Base-by-base conservation (phyloP, 331 rosid genomes). In the Spiraea crenata region DNA sequence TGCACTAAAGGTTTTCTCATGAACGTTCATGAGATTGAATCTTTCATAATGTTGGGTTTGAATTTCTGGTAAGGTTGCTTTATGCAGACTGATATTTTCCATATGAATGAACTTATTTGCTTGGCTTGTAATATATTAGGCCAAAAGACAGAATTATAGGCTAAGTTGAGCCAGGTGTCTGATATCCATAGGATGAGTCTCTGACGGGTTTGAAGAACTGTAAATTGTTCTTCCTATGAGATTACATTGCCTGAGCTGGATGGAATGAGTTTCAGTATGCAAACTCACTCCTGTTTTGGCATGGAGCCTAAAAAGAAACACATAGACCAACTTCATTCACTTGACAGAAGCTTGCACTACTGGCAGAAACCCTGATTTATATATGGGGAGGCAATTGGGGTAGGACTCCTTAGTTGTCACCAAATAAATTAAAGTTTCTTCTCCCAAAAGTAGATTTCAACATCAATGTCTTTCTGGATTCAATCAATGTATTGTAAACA, bases 101-200 rank as follows among this genome's bases (percentile, higher is more conserved):
- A 45, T 45, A 9, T 45, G 49, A 45, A 45, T 9, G 31, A 25
- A 25, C 12, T 45, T 45, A 45, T 45, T 1, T 45, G 49, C 49
- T 45, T 9, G 49, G 14, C 31, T 25, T 39, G 12, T 11, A 39
- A 39, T 52, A 25, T 25, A 25, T 25, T 25, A 25, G 31, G 31
- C 31, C 31, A 25, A 25, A 25, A 25, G 31, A 25, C 31, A 25
- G 31, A 25, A 25, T 25, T 25, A 25, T 39, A 61, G 47, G 48
- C 65, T 39, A 16, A 70, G 73, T 19, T 69, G 41, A 65, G 72
- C 86, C 15, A 81, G 75, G 0, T 60, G 74, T 52, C 60, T 62
- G 55, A 89, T 70, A 78, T 81, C 75, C 46, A 65, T 71, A 0
- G 91, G 89, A 61, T 69, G 54, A 47, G 78, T 60, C 52, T 56